These are phyloP conservation scores for Ambispora gerdemannii DNA, from an alignment of 192 early-diverging fungal species.

Conservation along the genomic window DNA sequence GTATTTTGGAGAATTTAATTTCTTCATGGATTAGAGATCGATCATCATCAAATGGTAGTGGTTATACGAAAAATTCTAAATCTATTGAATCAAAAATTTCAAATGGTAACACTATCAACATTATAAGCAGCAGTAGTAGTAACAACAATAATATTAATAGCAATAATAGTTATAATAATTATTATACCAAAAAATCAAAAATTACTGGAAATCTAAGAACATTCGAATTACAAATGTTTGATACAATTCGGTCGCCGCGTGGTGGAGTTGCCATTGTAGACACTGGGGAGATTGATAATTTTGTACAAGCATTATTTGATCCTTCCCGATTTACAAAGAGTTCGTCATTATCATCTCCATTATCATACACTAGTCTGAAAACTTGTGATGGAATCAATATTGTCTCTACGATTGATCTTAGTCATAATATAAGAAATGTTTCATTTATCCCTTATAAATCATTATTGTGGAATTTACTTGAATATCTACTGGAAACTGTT, in stretches of 20 bases:
- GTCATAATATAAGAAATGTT: constrained; percentile 43
- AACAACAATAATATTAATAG: too few relatives aligned
- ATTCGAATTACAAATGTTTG: constrained; percentile 19
- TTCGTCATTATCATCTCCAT: background rate
- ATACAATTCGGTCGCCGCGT: background rate
- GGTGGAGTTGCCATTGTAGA: constrained; percentile 33
- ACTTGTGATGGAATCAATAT: constrained; percentile 24
- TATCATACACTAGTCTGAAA: background rate
- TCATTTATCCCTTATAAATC: constrained; percentile 48
- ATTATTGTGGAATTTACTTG: constrained; percentile 52
- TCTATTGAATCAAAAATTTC: background rate
- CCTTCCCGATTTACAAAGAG: background rate
- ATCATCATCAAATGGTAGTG: constrained; percentile 29
- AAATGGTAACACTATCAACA: background rate
- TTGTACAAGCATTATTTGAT: constrained; percentile 44
- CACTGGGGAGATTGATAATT: constrained; percentile 46
- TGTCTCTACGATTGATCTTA: constrained; percentile 39
- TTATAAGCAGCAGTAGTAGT: too few relatives aligned
- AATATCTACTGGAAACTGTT: constrained; percentile 43
- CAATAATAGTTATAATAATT: too few relatives aligned
- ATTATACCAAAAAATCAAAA: background rate
- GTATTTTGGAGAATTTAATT: constrained; percentile 44
- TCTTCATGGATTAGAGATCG: constrained; percentile 47
- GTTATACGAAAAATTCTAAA: constrained; percentile 29
- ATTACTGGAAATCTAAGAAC: constrained; percentile 23